These are phyloP conservation scores for Candida caryicola DNA, from an alignment of 805 yeast species.

Conservation along the genomic window DNA sequence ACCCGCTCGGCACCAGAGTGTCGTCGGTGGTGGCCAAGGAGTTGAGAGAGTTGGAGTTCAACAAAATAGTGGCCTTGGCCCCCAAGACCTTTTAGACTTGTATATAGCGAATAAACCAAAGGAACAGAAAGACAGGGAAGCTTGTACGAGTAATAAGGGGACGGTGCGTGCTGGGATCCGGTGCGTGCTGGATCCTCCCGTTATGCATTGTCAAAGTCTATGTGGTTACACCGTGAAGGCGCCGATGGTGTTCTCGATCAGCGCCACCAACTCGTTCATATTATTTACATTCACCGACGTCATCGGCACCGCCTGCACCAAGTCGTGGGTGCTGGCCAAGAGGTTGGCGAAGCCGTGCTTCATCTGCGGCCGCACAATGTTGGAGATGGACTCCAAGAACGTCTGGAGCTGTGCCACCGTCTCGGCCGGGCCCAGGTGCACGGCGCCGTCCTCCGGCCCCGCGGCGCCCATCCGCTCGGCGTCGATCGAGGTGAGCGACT, in stretches of 20 bases:
- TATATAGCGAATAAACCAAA: conserved; percentile 1
- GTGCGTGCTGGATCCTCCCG: no score
- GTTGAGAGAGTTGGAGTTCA: conserved; percentile 74
- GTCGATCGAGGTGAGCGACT: conserved; percentile 13
- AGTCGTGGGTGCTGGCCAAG: conserved; percentile 11
- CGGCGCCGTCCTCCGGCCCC: conserved; percentile 2
- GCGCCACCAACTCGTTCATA: conserved; percentile 16
- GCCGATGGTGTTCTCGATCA: conserved; percentile 16
- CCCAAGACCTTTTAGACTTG: conserved; percentile 50
- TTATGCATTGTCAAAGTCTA: no score
- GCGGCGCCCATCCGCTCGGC: not conserved
- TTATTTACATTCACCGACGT: conserved; percentile 11
- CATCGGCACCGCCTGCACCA: conserved; percentile 13
- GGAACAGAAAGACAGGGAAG: not conserved
- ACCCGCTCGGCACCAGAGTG: conserved; percentile 93
- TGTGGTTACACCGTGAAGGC: conserved; percentile 10
- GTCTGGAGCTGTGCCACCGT: conserved; percentile 14
- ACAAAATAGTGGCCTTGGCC: conserved; percentile 86
- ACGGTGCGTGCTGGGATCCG: no score
- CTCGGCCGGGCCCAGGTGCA: conserved; percentile 11
- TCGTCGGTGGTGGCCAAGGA: conserved; percentile 89
- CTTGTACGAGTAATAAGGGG: no score
- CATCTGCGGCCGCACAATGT: conserved; percentile 8
- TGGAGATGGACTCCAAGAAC: conserved; percentile 13
- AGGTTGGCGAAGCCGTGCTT: conserved; percentile 14